Evolutionary conservation across 257 asterid species (phyloP), one percentile per base, ranked within the genome.

Genomic region (Coffea eugenioides): DNA sequence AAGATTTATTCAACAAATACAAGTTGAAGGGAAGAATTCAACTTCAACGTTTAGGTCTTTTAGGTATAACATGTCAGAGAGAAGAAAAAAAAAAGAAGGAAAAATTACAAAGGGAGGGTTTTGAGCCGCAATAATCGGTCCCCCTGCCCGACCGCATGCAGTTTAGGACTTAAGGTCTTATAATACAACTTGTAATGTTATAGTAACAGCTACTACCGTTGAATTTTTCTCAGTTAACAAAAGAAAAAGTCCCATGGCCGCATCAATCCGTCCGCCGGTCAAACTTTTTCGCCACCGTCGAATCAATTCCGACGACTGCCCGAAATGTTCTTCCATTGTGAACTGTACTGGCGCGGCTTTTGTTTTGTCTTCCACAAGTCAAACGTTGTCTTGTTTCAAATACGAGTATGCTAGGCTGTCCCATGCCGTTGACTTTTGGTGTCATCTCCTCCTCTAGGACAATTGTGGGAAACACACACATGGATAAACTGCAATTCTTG

Each of bases 11-110:
- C 68, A 76, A 81, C 76, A 21, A 79, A 59, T 69, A 81, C 89
- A 84, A 85, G 88, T 88, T 90, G 83, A 87, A 45, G 64, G 80
- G 80, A 76, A 81, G 80, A 92, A 84, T 89, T 91, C 94, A 91
- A 91, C 96, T 91, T 94, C 98, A 94, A 93, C 97, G 90, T 88
- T 91, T 87, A 84, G 86, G 94, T 94, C 95, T 88, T 90, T 89
- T 48, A 88, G 91, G 78, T 70, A 57, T 79, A 64, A 82, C 62
- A 83, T 45, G 46, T 71, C 74, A 69, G 31, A 31, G n/a, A 46
- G 23, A 8, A 46, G 52, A 64, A 77, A 66, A 46, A 77, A 54
- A 69, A 0, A 13, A 16, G 18, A 16, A 31, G 34, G 34, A 31
- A 31, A 31, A 31, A 31, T 31, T 31, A 31, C 34, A 31, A 52